These are phyloP conservation scores for Microascus cirrosus DNA, from an alignment of 2,329 filamentous ascomycete genomes.

Conservation along the genomic window DNA sequence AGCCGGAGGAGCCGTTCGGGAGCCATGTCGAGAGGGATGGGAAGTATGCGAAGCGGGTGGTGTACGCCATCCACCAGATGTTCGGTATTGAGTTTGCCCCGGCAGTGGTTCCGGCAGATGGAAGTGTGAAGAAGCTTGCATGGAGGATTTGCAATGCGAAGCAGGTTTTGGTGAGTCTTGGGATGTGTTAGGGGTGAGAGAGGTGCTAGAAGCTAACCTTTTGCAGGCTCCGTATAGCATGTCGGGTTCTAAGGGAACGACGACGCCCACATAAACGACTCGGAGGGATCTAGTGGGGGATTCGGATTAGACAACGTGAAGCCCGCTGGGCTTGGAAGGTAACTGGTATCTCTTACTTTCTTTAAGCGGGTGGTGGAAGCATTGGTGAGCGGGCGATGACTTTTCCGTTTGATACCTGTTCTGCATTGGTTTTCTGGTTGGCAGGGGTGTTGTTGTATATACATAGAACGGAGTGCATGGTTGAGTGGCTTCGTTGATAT, in stretches of 20 bases:
- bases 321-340: too few relatives aligned
- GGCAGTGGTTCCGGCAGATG: slow-evolving; percentile 84
- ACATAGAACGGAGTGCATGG: too few relatives aligned
- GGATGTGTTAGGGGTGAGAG: background rate
- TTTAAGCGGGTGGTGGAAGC: too few relatives aligned
- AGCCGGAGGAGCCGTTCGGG: slow-evolving; percentile 72
- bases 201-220: slow-evolving; percentile 7
- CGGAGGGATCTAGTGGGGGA: background rate
- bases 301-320: too few relatives aligned
- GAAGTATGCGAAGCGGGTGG: slow-evolving; percentile 81
- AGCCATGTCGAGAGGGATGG: slow-evolving; percentile 73
- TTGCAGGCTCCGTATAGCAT: slow-evolving; percentile 59
- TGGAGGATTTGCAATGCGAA: slow-evolving; percentile 96
- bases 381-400: too few relatives aligned
- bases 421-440: too few relatives aligned
- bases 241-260: slow-evolving; percentile 51
- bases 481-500: too few relatives aligned
- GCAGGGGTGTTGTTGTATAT: too few relatives aligned
- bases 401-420: too few relatives aligned
- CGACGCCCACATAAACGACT: slow-evolving; percentile 38
- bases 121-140: slow-evolving; percentile 78
- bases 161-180: slow-evolving; percentile 67
- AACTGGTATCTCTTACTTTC: too few relatives aligned
- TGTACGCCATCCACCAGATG: slow-evolving; percentile 93
- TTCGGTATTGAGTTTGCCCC: slow-evolving; percentile 94